Percentiles rank a stretch among this genome's conserved stretches.
Evolutionary conservation across 176 grass and related monocot genomes (phyloP).

Genomic region (Olyra latifolia): DNA sequence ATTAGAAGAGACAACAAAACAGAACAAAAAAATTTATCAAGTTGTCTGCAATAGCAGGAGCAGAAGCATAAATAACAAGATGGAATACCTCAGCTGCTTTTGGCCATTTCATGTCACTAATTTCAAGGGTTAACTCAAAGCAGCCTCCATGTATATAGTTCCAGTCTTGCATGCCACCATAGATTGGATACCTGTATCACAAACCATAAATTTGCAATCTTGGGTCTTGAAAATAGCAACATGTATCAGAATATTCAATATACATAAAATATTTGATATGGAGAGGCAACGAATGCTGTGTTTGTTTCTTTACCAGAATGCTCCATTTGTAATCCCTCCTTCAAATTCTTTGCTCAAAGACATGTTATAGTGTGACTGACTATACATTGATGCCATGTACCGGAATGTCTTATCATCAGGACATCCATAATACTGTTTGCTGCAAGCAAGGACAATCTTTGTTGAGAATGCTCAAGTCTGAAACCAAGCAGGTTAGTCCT

Average conservation of each 20-base stretch:
- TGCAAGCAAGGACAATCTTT: constrained; percentile 51
- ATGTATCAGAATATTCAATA: background rate
- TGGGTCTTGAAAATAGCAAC: background rate
- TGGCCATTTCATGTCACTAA: constrained; percentile 93
- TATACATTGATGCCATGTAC: constrained; percentile 88
- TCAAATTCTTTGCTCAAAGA: constrained; percentile 95
- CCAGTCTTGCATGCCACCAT: constrained; percentile 99
- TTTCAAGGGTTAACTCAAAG: constrained; percentile 97
- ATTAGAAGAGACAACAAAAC: constrained; percentile 23
- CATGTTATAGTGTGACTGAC: constrained; percentile 89
- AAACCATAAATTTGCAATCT: constrained; percentile 27
- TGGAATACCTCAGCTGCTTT: constrained; percentile 74
- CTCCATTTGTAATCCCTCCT: constrained; percentile 92
- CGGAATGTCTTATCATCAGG: constrained; percentile 87
- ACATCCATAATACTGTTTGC: constrained; percentile 81
- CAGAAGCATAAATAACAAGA: constrained; percentile 18
- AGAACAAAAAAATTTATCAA: constrained; percentile 28
- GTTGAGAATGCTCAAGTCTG: constrained; percentile 25
- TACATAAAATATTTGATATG: background rate
- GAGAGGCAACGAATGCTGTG: background rate
- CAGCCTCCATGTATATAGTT: constrained; percentile 96
- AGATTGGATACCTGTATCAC: constrained; percentile 89
- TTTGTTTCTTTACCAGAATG: constrained; percentile 61
- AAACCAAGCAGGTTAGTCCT: constrained; percentile 20
- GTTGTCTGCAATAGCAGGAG: background rate